These are phyloP conservation scores for Theileria parva DNA, from an alignment of 169 alveolate genomes.

Conservation along the genomic window DNA sequence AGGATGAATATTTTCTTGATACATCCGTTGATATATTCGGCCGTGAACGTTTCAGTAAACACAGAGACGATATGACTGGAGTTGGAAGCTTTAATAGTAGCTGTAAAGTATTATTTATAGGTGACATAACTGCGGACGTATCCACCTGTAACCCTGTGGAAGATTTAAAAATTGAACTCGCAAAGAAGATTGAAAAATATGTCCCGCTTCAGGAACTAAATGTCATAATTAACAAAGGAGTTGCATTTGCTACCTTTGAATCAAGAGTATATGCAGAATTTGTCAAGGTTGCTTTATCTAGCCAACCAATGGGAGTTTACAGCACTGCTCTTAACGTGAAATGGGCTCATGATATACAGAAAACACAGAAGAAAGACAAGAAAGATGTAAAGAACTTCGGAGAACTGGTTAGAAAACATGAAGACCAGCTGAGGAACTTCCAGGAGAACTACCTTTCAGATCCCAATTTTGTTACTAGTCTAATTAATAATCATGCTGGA, in stretches of 20 bases:
- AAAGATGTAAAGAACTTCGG: slow-evolving; percentile 40
- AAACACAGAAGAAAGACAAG: slow-evolving; percentile 38
- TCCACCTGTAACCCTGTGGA: slow-evolving; percentile 85
- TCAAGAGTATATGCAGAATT: slow-evolving; percentile 97
- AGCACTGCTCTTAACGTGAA: slow-evolving; percentile 89
- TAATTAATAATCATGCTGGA: slow-evolving; percentile 21
- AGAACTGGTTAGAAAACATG: slow-evolving; percentile 51
- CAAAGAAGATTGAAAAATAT: slow-evolving; percentile 92
- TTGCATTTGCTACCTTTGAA: slow-evolving; percentile 92
- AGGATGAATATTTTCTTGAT: slow-evolving; percentile 90
- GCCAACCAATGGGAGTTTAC: slow-evolving; percentile 89
- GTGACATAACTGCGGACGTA: slow-evolving; percentile 87
- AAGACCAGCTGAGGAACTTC: slow-evolving; percentile 49
- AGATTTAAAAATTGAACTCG: slow-evolving; percentile 86
- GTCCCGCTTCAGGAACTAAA: slow-evolving; percentile 93
- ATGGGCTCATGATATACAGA: slow-evolving; percentile 90
- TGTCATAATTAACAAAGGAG: slow-evolving; percentile 88
- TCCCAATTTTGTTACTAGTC: slow-evolving; percentile 27
- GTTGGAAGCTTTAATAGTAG: slow-evolving; percentile 96
- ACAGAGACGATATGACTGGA: slow-evolving; percentile 96
- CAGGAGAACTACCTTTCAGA: slow-evolving; percentile 53
- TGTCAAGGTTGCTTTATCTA: slow-evolving; percentile 98
- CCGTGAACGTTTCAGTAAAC: slow-evolving; percentile 92
- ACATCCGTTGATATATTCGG: slow-evolving; percentile 96
- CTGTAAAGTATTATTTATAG: slow-evolving; percentile 91